Evolutionary conservation across 108 stramenopile genomes (phyloP).

Genomic region (Heterococcus sp.): DNA sequence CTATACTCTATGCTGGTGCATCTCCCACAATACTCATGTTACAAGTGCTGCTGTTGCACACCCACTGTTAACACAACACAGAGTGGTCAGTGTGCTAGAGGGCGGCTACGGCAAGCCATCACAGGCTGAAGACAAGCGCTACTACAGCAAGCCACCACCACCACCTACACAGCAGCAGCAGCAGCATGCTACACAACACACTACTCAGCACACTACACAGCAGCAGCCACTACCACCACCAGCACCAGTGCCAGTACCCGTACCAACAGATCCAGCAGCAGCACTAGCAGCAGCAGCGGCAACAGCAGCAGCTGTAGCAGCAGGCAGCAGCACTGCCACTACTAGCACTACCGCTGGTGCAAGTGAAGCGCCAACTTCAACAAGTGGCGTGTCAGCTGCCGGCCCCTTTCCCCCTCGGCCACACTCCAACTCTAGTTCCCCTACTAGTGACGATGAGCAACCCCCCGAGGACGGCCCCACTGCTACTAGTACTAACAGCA

Average conservation of each 20-base stretch:
- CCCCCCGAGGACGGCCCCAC: neutral
- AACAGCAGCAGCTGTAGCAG: neutral
- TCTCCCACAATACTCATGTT: no score
- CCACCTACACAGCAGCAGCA: neutral
- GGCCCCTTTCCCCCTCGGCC: neutral
- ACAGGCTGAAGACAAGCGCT: neutral
- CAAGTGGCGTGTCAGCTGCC: neutral
- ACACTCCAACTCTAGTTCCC: neutral
- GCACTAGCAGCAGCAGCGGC: neutral
- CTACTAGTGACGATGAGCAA: neutral
- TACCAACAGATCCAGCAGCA: no score
- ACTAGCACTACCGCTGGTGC: no score
- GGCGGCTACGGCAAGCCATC: conserved; percentile 87
- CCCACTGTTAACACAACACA: no score
- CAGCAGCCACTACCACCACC: no score
- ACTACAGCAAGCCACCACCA: conserved; percentile 2
- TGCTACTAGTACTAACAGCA: neutral
- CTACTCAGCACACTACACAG: neutral
- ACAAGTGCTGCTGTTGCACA: no score
- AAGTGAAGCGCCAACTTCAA: no score
- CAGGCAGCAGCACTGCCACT: neutral
- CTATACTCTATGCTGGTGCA: no score
- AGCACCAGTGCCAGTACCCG: no score
- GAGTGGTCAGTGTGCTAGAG: conserved; percentile 89
- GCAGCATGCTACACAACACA: neutral